phyloP scores from a whole-genome alignment of 768 basidiomycete genomes.

The Pulveroboletus sp. region DNA sequence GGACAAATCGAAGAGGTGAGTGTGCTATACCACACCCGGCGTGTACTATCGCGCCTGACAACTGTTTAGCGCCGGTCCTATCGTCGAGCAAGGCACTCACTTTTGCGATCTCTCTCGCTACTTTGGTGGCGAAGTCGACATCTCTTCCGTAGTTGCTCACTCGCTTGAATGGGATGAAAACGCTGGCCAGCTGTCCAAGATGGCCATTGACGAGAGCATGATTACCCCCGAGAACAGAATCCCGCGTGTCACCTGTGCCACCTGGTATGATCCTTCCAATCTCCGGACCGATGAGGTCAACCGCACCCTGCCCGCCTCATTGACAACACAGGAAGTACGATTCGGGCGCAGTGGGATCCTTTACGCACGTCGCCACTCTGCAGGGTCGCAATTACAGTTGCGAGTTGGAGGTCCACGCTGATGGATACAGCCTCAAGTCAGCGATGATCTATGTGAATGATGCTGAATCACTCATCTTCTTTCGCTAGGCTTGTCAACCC shows the following conservation, averaged over 20 bases:
- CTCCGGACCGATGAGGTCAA: slow-evolving; percentile 13
- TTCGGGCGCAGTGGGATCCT: slow-evolving; percentile 87
- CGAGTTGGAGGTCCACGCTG: slow-evolving; percentile 90
- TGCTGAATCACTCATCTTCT: slow-evolving; percentile 2
- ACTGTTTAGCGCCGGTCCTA: slow-evolving; percentile 58
- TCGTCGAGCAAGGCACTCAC: slow-evolving; percentile 93
- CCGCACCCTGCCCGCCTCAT: slow-evolving; percentile 14
- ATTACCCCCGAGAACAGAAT: slow-evolving; percentile 87
- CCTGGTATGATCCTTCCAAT: slow-evolving; percentile 54
- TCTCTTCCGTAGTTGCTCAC: slow-evolving; percentile 73
- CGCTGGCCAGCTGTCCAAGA: slow-evolving; percentile 78
- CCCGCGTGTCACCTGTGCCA: slow-evolving; percentile 88
- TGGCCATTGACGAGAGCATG: slow-evolving; percentile 77
- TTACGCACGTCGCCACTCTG: slow-evolving; percentile 86
- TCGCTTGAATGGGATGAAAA: slow-evolving; percentile 91
- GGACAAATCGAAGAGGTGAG: slow-evolving; percentile 86
- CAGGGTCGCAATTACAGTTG: slow-evolving; percentile 94
- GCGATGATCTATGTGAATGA: slow-evolving; percentile 18
- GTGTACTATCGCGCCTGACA: slow-evolving; percentile 1
- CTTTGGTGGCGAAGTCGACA: slow-evolving; percentile 94
- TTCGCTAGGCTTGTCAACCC: slow-evolving; percentile 79
- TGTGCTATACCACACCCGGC: slow-evolving; percentile 18
- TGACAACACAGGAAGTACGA: slow-evolving; percentile 76
- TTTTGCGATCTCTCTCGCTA: slow-evolving; percentile 96
- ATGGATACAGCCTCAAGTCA: slow-evolving; percentile 85